Evolutionary conservation across 805 yeast genomes (phyloP).

Genomic region (Candida sithepensis): DNA sequence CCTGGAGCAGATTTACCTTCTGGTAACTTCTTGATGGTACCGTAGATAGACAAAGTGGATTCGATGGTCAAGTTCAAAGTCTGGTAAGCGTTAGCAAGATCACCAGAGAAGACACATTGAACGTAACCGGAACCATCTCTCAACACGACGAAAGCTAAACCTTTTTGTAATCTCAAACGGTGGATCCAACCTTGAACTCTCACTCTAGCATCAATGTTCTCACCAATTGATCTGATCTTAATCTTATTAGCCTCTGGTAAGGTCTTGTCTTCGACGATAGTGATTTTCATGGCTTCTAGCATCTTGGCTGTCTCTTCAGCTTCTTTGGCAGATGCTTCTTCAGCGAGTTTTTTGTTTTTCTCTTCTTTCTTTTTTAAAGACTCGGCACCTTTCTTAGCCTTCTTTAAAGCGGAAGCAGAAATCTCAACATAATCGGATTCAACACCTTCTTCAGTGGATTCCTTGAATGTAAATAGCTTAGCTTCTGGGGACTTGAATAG

Average conservation of each 20-base stretch:
- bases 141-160: conserved; percentile 81
- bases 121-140: conserved; percentile 94
- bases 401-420: conserved; percentile 86
- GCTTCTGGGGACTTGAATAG: conserved; percentile 45
- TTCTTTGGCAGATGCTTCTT: conserved; percentile 49
- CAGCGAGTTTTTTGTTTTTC: conserved; percentile 58
- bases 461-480: conserved; percentile 58
- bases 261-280: conserved; percentile 67
- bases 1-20: conserved; percentile 98
- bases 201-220: conserved; percentile 63
- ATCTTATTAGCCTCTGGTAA: conserved; percentile 66
- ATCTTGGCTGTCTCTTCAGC: conserved; percentile 72
- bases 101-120: conserved; percentile 86
- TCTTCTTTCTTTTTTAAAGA: conserved; percentile 80
- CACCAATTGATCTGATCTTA: conserved; percentile 58
- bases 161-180: conserved; percentile 89
- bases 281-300: conserved; percentile 75
- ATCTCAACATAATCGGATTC: conserved; percentile 65
- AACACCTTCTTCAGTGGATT: conserved; percentile 45
- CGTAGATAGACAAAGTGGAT: conserved; percentile 76
- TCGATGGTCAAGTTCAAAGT: conserved; percentile 86
- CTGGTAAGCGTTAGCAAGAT: conserved; percentile 84
- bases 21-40: conserved; percentile 78
- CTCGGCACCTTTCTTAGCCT: conserved; percentile 94
- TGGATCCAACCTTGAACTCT: conserved; percentile 93